A percentile compares a stretch with the other conserved stretches of the same genome.
Evolutionary conservation across 2,329 filamentous ascomycete species (phyloP).

Genomic region (Pseudonectria foliicola): DNA sequence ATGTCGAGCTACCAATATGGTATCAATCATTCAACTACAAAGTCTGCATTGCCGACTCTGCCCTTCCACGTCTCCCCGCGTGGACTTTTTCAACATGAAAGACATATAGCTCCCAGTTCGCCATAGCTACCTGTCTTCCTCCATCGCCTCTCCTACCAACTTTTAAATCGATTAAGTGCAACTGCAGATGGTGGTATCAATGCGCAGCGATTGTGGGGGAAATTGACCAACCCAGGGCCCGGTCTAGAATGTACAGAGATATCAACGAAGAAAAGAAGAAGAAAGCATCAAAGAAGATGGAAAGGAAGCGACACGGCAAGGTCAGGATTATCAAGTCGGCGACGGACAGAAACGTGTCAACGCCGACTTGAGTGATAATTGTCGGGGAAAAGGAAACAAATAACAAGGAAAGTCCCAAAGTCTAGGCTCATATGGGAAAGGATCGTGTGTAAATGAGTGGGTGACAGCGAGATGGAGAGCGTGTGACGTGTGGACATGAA

Average conservation of each 20-base stretch:
- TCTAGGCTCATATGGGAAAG: conserved; percentile 9
- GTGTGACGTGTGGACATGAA: too few species aligned
- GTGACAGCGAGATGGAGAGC: conserved; percentile 6
- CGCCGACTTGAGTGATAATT: conserved; percentile 21
- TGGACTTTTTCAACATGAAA: too few species aligned
- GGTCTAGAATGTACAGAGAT: conserved; percentile 28
- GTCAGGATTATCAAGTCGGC: conserved; percentile 25
- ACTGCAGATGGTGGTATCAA: conserved; percentile 26
- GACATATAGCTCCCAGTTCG: conserved; percentile 6
- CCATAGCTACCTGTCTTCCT: conserved; percentile 9
- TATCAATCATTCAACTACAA: too few species aligned
- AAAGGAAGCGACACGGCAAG: conserved; percentile 23
- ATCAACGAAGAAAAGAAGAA: conserved; percentile 13
- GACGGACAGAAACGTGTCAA: conserved; percentile 19
- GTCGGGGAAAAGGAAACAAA: conserved; percentile 14
- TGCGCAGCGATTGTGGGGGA: conserved; percentile 17
- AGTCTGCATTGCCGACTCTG: too few species aligned
- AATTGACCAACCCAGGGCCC: conserved; percentile 24
- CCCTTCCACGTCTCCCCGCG: too few species aligned
- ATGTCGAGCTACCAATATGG: too few species aligned
- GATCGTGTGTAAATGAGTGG: conserved; percentile 12
- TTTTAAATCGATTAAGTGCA: conserved; percentile 24
- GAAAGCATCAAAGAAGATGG: conserved; percentile 14
- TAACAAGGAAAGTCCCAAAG: conserved; percentile 11
- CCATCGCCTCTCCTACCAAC: conserved; percentile 8